These are phyloP conservation scores for Phytopythium boreale DNA, from an alignment of 352 stramenopile species.

Conservation along the genomic window DNA sequence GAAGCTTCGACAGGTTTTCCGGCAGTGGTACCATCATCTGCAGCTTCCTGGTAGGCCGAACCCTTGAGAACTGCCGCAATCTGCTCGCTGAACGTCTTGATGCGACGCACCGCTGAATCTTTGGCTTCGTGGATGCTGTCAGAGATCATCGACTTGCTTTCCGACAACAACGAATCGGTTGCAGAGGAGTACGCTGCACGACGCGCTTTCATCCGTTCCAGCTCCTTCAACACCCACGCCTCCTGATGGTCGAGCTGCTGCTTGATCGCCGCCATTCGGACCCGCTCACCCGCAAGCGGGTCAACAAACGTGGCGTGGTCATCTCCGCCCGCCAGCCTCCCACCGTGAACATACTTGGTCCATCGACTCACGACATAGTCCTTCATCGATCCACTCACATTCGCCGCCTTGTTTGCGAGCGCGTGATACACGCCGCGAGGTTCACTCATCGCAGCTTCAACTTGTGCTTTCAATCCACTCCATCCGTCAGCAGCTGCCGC, in stretches of 20 bases:
- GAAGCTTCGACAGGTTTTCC: neutral
- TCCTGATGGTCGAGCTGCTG: conserved; percentile 31
- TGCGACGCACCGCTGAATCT: conserved; percentile 27
- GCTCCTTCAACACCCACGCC: conserved; percentile 33
- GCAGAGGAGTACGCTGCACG: conserved; percentile 27
- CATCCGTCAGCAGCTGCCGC: neutral
- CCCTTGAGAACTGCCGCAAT: conserved; percentile 13
- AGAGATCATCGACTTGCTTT: conserved; percentile 35
- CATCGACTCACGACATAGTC: neutral
- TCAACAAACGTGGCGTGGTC: neutral
- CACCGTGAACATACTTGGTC: neutral
- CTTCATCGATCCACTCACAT: neutral
- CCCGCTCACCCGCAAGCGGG: neutral
- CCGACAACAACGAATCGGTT: conserved; percentile 36
- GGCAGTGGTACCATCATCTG: neutral
- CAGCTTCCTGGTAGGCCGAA: neutral
- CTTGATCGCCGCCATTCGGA: neutral
- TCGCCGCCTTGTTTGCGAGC: neutral
- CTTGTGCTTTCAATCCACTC: neutral
- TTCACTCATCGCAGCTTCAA: neutral
- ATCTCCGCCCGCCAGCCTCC: neutral
- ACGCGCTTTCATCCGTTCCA: conserved; percentile 45
- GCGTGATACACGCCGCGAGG: neutral
- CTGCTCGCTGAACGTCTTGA: conserved; percentile 32
- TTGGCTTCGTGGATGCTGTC: conserved; percentile 38